These are phyloP conservation scores for Fusarium anthophilum DNA, from an alignment of 2,329 filamentous ascomycete species.

Conservation along the genomic window DNA sequence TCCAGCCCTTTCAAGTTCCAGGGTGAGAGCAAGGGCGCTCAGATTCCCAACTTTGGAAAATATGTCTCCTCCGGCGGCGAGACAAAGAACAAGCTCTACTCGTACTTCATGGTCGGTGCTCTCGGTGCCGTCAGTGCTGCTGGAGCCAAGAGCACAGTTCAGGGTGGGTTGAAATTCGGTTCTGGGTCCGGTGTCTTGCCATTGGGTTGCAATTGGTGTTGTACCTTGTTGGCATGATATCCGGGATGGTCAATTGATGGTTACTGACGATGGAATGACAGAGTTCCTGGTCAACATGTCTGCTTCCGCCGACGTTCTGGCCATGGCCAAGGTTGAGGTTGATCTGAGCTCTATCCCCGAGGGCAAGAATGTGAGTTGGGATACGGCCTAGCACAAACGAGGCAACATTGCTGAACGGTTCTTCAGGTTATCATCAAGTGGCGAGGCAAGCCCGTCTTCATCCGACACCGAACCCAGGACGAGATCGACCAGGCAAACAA, in stretches of 20 bases:
- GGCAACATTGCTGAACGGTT: constrained; percentile 3
- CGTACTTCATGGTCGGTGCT: constrained; percentile 98
- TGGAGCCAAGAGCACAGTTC: constrained; percentile 96
- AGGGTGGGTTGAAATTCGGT: constrained; percentile 74
- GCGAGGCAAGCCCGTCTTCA: constrained; percentile 99
- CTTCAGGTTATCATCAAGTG: constrained; percentile 96
- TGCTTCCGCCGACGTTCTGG: constrained; percentile 96
- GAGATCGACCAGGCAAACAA: constrained; percentile 97
- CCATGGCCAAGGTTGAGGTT: constrained; percentile 99
- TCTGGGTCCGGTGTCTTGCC: constrained; percentile 30
- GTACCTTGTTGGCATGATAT: constrained; percentile 7
- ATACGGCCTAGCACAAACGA: neutral
- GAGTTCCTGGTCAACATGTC: constrained; percentile 99
- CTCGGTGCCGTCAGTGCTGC: constrained; percentile 92
- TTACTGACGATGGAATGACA: constrained; percentile 55
- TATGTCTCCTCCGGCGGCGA: constrained; percentile 79
- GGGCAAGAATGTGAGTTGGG: constrained; percentile 91
- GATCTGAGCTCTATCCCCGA: constrained; percentile 92
- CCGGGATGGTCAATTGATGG: constrained; percentile 37
- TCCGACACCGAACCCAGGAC: constrained; percentile 92
- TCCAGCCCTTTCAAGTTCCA: constrained; percentile 75
- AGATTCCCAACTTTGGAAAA: constrained; percentile 89
- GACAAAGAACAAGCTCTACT: constrained; percentile 84
- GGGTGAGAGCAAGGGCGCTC: constrained; percentile 66
- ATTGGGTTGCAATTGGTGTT: constrained; percentile 44